Conservation (phyloP, 306 rosid species). For the Vigna radiata region DNA sequence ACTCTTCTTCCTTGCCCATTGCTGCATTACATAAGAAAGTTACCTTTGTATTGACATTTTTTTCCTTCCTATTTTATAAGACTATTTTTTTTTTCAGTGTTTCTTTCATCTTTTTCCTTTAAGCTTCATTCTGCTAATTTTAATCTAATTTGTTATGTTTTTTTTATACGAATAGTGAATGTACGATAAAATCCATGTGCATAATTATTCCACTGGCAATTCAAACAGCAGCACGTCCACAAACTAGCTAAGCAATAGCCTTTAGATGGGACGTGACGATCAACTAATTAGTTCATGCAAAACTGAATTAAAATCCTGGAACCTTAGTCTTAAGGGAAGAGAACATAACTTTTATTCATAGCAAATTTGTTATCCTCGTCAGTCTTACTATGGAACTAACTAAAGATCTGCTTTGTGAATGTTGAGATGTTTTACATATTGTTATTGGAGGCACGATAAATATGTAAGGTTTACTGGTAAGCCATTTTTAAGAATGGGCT, state of each 20-base stretch:
- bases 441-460: constrained; percentile 26
- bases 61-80: background rate
- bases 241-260: constrained; percentile 26
- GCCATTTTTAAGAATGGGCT: constrained; percentile 29
- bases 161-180: background rate
- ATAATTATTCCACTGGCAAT: constrained; percentile 21
- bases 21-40: background rate
- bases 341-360: constrained; percentile 7
- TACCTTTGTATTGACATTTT: background rate
- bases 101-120: background rate
- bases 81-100: background rate
- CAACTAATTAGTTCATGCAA: constrained; percentile 20
- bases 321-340: background rate
- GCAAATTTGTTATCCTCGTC: background rate
- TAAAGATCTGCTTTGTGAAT: constrained; percentile 21
- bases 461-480: constrained; percentile 33
- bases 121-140: background rate
- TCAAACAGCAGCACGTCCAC: constrained; percentile 19
- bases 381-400: constrained; percentile 13
- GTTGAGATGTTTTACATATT: constrained; percentile 12
- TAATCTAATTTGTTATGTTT: background rate
- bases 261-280: constrained; percentile 29
- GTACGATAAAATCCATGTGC: background rate
- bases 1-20: background rate
- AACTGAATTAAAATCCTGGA: background rate